Base-by-base conservation (phyloP, 495 filamentous ascomycete species). In the Aspergillus funiculosus region DNA sequence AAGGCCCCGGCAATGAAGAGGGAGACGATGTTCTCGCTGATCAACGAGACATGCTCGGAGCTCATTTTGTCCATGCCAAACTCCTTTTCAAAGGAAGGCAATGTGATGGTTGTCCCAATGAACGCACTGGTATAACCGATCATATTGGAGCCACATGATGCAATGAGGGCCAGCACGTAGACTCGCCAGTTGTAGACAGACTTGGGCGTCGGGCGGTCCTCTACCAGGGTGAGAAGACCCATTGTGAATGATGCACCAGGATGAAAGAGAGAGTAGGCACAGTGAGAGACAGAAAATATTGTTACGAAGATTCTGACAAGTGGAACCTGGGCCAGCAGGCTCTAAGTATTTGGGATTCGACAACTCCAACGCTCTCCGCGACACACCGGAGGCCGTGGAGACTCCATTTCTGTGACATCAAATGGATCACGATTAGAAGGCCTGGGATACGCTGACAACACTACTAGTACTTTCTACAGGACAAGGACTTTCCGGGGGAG, bases 111-210 rank as follows among this genome's bases (percentile, higher is more conserved):
- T 5, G 76, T 82, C 46, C 83, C 83, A 39, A 86, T 85, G 66
- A 86, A 86, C 43, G 80, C 78, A 45, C 73, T 76, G 51, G 83
- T 81, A 57, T 85, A 86, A 26, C 83, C 82, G 52, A 83, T 85
- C 77, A 79, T 85, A 49, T 80, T 81, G 50, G 82, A 77, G 50
- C 80, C 82, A 50, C 82, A 84, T 27, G 79, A 81, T 21, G 82
- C 81, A 27, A 85, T 68, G 20, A 69, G 63, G 4, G 81, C 80
- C 34, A 73, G 77, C 15, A 67, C 59, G 52, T 83, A 87, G 34
- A 87, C 74, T 27, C 81, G 69, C 82, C 82, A 87, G 67, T 87
- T 87, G 75, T 86, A 87, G 53, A 87, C 83, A 31, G 71, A 66
- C 43, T 66, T 63, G 1, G 80, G 80, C 54, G 82, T 83, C 21